phyloP scores from a whole-genome alignment of 768 basidiomycete species.

The Erythrobasidium yunnanense region DNA sequence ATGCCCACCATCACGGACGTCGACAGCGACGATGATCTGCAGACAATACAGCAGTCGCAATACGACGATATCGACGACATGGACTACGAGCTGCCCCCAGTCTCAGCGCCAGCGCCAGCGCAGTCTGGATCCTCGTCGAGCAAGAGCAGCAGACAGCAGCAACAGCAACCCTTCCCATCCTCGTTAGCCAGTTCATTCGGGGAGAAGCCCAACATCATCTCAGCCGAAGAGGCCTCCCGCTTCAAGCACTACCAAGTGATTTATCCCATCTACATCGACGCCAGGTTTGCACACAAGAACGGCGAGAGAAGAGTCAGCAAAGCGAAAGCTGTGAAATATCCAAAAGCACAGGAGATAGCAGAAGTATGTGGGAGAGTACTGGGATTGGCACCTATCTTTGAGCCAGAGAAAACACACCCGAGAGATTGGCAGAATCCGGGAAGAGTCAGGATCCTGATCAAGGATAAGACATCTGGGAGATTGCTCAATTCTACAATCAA shows the following conservation, averaged over 20 bases:
- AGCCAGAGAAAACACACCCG: constrained; percentile 69
- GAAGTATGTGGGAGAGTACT: constrained; percentile 68
- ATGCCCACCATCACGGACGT: constrained; percentile 1
- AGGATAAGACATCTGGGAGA: constrained; percentile 37
- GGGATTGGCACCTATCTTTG: constrained; percentile 51
- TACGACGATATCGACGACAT: constrained; percentile 49
- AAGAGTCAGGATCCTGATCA: constrained; percentile 67
- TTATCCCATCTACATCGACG: constrained; percentile 94
- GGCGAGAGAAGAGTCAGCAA: constrained; percentile 73
- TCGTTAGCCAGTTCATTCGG: constrained; percentile 10
- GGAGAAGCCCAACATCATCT: too few relatives aligned
- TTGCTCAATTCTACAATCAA: constrained; percentile 41
- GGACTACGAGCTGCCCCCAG: constrained; percentile 37
- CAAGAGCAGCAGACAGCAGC: background rate
- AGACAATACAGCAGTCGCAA: too few relatives aligned
- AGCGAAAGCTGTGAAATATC: constrained; percentile 81
- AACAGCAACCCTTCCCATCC: constrained; percentile 10
- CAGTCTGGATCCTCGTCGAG: background rate
- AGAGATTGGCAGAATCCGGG: constrained; percentile 98
- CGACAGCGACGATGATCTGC: constrained; percentile 36
- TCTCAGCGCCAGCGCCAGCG: background rate
- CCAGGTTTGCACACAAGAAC: constrained; percentile 73
- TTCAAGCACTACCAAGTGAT: constrained; percentile 40
- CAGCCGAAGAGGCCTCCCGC: background rate
- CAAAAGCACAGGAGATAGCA: constrained; percentile 81